Conservation (phyloP, 208 protist species). For the Leishmania martiniquensis region DNA sequence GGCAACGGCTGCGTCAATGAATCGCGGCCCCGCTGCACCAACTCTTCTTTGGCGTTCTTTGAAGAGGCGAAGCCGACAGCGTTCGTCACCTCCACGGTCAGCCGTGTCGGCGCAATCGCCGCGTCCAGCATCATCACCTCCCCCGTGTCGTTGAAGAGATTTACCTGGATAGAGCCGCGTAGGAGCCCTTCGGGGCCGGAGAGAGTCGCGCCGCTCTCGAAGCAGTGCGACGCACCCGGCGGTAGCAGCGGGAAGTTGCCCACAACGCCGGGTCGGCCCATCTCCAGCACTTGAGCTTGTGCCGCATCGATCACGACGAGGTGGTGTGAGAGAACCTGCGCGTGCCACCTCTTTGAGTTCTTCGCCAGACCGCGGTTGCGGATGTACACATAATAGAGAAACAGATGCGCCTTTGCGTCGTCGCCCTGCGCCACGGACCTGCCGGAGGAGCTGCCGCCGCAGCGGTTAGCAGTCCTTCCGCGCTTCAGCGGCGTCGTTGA, state of each 20-base stretch:
- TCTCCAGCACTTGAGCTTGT: conserved; percentile 54
- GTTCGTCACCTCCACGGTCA: conserved; percentile 42
- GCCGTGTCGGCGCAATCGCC: conserved; percentile 65
- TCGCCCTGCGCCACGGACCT: background rate
- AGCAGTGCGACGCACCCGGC: conserved; percentile 80
- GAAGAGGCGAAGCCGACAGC: conserved; percentile 14
- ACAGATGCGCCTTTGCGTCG: conserved; percentile 46
- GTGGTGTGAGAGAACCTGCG: conserved; percentile 81
- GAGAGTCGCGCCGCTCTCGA: conserved; percentile 70
- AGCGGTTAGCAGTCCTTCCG: background rate
- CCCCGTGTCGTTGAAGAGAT: conserved; percentile 72
- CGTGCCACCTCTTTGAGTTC: conserved; percentile 79
- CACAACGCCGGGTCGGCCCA: conserved; percentile 69
- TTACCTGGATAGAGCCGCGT: conserved; percentile 86
- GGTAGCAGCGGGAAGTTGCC: conserved; percentile 79
- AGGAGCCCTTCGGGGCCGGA: conserved; percentile 62
- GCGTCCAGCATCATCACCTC: conserved; percentile 75
- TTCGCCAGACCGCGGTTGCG: conserved; percentile 55
- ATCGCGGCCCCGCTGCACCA: conserved; percentile 27
- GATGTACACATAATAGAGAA: conserved; percentile 84
- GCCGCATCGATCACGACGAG: conserved; percentile 64
- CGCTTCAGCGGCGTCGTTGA: conserved; percentile 29
- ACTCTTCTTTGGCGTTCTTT: conserved; percentile 23
- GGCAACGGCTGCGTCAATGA: background rate
- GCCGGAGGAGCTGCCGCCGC: background rate